Base-by-base conservation (phyloP, 2,329 filamentous ascomycete species). In the Fusarium sp. region DNA sequence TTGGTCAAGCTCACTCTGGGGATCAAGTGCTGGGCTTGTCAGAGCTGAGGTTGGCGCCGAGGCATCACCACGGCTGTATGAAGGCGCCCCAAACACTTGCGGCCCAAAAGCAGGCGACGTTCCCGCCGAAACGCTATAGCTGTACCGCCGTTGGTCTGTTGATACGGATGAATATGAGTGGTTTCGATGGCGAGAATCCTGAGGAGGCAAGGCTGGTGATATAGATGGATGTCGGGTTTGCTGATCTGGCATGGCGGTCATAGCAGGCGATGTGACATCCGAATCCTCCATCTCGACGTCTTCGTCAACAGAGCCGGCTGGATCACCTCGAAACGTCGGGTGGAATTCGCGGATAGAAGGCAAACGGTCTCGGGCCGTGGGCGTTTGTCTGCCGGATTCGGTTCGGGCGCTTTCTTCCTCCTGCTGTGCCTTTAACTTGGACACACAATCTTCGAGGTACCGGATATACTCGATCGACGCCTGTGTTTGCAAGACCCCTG, bases 381-480 rank as follows among this genome's bases (percentile, higher is more conserved):
- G 73, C 3, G 73, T 75, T 55, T 74, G 72, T 13, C 68, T 69
- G 10, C 73, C 73, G 34, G 77, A 75, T 38, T 77, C 75, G 4
- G 73, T 70, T 36, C 65, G 70, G 46, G 51, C 74, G 62, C 70
- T 74, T 23, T 77, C 73, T 33, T 79, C 79, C 36, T 81, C 79
- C 61, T 81, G 80, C 63, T 86, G 84, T 5, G 85, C 85, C 78
- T 97, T 93, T 60, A 98, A 84, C 75, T 95, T 91, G 31, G 85
- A 80, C 36, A 97, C 89, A 75, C 95, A 98, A 77, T 93, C 90
- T 78, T 98, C 92, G 13, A 99, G 87, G 77, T 99, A 99, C 65
- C 92, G 91, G 69, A 98, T 89, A 74, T 99, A 98, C 74, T 98
- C 96, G 65, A 98, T 98, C 50, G 93, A 96, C 5, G 95, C 95